These are phyloP conservation scores for Podospora sp. DNA, from an alignment of 495 filamentous ascomycete genomes.

Conservation along the genomic window DNA sequence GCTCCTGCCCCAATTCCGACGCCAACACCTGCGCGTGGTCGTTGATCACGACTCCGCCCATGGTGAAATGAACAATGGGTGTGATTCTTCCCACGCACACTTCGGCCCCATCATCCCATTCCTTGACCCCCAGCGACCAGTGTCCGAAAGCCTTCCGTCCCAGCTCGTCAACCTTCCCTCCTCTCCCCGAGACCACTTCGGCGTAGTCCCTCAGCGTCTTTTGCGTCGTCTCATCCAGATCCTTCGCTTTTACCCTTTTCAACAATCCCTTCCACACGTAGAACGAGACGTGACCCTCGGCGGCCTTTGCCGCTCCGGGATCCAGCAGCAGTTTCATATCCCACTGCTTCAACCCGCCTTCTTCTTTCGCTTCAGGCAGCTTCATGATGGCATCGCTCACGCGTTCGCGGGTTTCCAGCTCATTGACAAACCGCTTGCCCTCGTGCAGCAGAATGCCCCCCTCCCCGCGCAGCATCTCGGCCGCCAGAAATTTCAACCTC, in stretches of 20 bases:
- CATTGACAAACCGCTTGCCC: constrained; percentile 58
- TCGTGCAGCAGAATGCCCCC: constrained; percentile 56
- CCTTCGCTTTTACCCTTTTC: constrained; percentile 51
- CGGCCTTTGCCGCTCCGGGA: constrained; percentile 54
- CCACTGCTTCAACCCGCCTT: constrained; percentile 49
- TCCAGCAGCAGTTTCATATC: constrained; percentile 58
- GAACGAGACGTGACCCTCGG: constrained; percentile 58
- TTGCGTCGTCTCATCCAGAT: constrained; percentile 45
- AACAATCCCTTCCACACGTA: constrained; percentile 61
- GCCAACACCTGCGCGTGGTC: constrained; percentile 45
- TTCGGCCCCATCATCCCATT: constrained; percentile 45
- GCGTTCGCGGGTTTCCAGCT: constrained; percentile 57
- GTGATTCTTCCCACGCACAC: constrained; percentile 60
- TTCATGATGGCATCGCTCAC: constrained; percentile 53
- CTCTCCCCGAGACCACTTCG: constrained; percentile 36
- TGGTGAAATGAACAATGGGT: constrained; percentile 63
- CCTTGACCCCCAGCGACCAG: constrained; percentile 52
- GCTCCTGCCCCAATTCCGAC: constrained; percentile 29
- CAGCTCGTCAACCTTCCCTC: constrained; percentile 39
- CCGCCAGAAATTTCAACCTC: constrained; percentile 60
- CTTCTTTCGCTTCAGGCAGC: constrained; percentile 23
- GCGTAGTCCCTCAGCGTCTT: constrained; percentile 52
- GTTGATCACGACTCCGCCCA: constrained; percentile 58
- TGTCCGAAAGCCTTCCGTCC: constrained; percentile 54
- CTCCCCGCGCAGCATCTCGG: constrained; percentile 61